phyloP scores from a whole-genome alignment of 2,329 filamentous ascomycete species.

The Aspergillus fumigatus region DNA sequence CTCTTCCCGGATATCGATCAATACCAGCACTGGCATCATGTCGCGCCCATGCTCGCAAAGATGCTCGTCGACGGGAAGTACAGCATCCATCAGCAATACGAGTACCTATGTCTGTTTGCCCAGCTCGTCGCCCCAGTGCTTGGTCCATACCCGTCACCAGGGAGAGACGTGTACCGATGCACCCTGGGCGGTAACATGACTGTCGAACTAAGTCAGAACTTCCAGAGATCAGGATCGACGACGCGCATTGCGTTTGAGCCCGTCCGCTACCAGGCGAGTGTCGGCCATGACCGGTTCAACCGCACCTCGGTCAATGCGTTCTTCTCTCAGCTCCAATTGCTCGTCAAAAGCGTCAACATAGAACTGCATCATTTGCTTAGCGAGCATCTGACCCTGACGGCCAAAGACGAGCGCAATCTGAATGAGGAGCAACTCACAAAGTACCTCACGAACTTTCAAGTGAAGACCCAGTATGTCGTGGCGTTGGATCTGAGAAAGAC shows the following conservation, averaged over 20 bases:
- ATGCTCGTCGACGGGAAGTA: constrained; percentile 7
- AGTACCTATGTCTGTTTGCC: constrained; percentile 7
- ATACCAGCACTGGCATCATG: constrained; percentile 8
- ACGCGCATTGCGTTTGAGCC: background rate
- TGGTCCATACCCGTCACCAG: background rate
- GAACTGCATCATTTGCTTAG: background rate
- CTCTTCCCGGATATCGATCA: constrained; percentile 8
- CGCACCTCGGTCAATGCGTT: background rate
- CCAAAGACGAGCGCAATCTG: background rate
- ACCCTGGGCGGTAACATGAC: background rate
- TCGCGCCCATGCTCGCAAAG: constrained; percentile 5
- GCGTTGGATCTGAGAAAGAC: background rate
- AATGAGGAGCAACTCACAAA: background rate
- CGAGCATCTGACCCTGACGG: background rate
- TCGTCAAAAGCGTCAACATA: background rate
- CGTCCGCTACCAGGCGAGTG: background rate
- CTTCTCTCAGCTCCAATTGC: background rate
- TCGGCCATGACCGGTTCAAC: background rate
- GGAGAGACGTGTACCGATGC: background rate
- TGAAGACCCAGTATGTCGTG: background rate
- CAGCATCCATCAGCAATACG: constrained; percentile 8
- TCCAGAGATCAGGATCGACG: background rate
- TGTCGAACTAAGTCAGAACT: background rate
- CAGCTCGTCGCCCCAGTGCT: constrained; percentile 7
- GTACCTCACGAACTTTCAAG: background rate